Evolutionary conservation across 352 stramenopile species (phyloP), one percentile per base, ranked within the genome.

Genomic region (Pythium aristosporum): DNA sequence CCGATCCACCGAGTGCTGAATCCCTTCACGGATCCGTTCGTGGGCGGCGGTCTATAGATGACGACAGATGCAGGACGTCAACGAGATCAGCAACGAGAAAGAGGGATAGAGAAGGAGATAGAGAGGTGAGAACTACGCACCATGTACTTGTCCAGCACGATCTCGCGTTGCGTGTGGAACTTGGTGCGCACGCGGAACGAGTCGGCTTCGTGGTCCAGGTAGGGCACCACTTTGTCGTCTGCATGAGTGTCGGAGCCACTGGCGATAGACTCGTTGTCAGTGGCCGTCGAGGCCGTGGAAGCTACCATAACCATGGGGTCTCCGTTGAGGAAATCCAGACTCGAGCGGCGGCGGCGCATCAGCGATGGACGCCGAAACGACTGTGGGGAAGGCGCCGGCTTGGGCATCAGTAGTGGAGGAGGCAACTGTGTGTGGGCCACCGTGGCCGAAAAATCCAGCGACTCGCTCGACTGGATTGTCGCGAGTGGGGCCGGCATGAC

Each of bases 61-160:
- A n/a, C 2, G 39, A 46, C 13, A 46, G 15, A 46, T 20, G 8
- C 10, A 20, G 18, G 39, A 46, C 25, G 25, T 30, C 25, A 5
- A 46, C 13, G 18, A 15, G 18, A 20, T 46, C 39, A 46, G 18
- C 12, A 21, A 18, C 5, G 25, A 30, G 25, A 30, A 30, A 30
- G 25, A 5, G 25, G 5, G 25, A 30, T 41, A 41, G n/a, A 41
- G 7, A 12, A 70, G 20, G 53, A 47, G 49, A 57, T 1, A 21
- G 48, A 21, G 28, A 56, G 16, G 16, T 18, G 30, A 42, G 10
- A 56, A 23, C 21, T 51, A 34, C 72, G 59, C 79, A 92, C 83
- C 84, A 92, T 89, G 61, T 87, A 85, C 65, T 82, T 83, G 68
- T 88, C 84, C 49, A 92, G 63, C 5, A 68, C 67, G 30, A 89